Evolutionary conservation across 352 stramenopile species (phyloP).

Genomic region (Paralagenidium karlingii): DNA sequence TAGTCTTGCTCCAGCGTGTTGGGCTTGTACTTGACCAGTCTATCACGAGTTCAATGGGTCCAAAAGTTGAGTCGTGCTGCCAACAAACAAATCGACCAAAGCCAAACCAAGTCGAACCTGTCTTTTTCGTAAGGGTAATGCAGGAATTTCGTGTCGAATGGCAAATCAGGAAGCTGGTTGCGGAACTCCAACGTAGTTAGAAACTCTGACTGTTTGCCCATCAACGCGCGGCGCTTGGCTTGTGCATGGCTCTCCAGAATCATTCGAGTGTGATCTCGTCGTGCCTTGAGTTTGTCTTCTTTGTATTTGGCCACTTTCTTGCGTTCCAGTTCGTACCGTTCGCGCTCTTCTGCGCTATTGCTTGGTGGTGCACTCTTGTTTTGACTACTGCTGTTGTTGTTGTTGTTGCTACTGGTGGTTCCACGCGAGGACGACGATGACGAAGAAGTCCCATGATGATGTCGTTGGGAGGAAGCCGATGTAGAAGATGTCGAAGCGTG

Average conservation of each 20-base stretch:
- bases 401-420: too few species aligned
- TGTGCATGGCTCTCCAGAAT: constrained; percentile 80
- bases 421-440: too few species aligned
- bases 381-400: too few species aligned
- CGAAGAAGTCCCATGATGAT: too few species aligned
- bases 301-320: constrained; percentile 85
- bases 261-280: constrained; percentile 76
- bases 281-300: constrained; percentile 79
- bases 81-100: background rate
- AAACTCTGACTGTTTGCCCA: constrained; percentile 80
- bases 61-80: too few species aligned
- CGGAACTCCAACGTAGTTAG: constrained; percentile 70
- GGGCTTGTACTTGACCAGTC: constrained; percentile 81
- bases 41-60: constrained; percentile 8
- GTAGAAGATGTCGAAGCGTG: too few species aligned
- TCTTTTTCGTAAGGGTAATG: constrained; percentile 69
- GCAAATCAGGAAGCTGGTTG: constrained; percentile 66
- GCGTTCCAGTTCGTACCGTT: constrained; percentile 73
- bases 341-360: constrained; percentile 43
- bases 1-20: constrained; percentile 78
- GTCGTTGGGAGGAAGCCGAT: too few species aligned
- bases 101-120: constrained; percentile 17
- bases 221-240: constrained; percentile 58
- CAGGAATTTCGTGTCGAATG: constrained; percentile 81
- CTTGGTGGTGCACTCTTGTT: too few species aligned